A percentile compares a stretch with the other conserved stretches of the same genome.
Conservation (phyloP, 257 asterid species). For the Gynochthodes officinalis region DNA sequence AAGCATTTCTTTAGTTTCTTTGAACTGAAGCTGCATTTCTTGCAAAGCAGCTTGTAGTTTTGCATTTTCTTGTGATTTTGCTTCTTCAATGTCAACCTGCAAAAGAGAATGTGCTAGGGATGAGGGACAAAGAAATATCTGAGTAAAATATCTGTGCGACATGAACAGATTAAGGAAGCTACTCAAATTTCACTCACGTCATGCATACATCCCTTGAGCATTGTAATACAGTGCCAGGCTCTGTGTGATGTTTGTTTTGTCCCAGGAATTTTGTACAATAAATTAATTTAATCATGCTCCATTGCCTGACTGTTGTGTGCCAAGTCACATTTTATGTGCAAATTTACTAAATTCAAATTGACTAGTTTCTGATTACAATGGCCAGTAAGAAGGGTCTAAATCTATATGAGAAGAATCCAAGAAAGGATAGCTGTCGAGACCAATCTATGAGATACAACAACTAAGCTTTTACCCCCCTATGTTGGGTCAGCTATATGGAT, state of each 20-base stretch:
- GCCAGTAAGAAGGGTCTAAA: neutral
- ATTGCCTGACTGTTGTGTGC: neutral
- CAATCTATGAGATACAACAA: neutral
- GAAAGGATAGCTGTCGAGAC: neutral
- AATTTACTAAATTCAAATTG: neutral
- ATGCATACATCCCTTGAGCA: neutral
- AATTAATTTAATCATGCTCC: neutral
- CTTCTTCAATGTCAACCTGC: conserved; percentile 89
- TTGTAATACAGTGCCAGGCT: neutral
- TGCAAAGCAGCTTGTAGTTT: conserved; percentile 77
- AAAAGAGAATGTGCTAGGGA: conserved; percentile 3
- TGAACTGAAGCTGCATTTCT: conserved; percentile 73
- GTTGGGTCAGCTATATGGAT: too few species aligned
- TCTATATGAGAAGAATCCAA: neutral
- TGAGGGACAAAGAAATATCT: conserved; percentile 17
- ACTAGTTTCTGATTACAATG: neutral
- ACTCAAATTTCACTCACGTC: neutral
- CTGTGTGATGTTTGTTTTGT: neutral
- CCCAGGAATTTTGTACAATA: neutral
- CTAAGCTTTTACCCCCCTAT: too few species aligned
- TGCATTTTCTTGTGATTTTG: conserved; percentile 85
- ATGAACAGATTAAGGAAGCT: conserved; percentile 5
- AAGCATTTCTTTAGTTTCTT: conserved; percentile 69
- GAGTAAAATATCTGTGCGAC: neutral
- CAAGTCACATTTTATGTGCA: neutral